Evolutionary conservation across 371 early-diverging fungal species (phyloP).

Genomic region (Dipsacomyces acuminosporus): DNA sequence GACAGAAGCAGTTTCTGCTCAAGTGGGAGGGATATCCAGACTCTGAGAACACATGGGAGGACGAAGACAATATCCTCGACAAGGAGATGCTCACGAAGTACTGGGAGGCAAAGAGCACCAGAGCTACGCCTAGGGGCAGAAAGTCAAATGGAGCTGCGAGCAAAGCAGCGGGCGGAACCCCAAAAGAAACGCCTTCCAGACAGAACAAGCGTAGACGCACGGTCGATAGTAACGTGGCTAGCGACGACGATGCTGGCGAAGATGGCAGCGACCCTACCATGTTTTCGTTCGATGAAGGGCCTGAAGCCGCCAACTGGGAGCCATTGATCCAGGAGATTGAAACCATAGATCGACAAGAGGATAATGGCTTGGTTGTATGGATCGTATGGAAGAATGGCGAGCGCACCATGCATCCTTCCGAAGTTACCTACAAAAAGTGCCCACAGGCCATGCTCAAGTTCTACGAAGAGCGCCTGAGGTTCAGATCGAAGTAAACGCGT

Average conservation of each 20-base stretch:
- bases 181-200: neutral
- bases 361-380: slow-evolving; percentile 24
- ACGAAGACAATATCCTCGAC: slow-evolving; percentile 42
- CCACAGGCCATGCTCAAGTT: slow-evolving; percentile 43
- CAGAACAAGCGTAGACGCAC: slow-evolving; percentile 11
- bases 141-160: neutral
- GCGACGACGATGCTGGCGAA: neutral
- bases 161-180: neutral
- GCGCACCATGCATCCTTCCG: slow-evolving; percentile 18
- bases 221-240: neutral
- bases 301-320: slow-evolving; percentile 41
- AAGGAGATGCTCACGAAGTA: slow-evolving; percentile 28
- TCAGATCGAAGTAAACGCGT: slow-evolving; percentile 21
- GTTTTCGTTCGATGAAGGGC: slow-evolving; percentile 4
- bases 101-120: slow-evolving; percentile 38
- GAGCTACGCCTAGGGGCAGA: no score
- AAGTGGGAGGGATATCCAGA: slow-evolving; percentile 46
- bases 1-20: slow-evolving; percentile 27
- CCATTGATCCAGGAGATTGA: slow-evolving; percentile 24
- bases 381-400: slow-evolving; percentile 43
- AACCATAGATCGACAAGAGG: slow-evolving; percentile 29
- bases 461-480: slow-evolving; percentile 46
- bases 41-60: slow-evolving; percentile 49
- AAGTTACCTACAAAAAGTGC: slow-evolving; percentile 24
- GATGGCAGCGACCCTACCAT: no score